Percentiles rank a stretch among this genome's conserved stretches.
Evolutionary conservation across 2,329 filamentous ascomycete genomes (phyloP).

Genomic region (Delphinella strobiligena): DNA sequence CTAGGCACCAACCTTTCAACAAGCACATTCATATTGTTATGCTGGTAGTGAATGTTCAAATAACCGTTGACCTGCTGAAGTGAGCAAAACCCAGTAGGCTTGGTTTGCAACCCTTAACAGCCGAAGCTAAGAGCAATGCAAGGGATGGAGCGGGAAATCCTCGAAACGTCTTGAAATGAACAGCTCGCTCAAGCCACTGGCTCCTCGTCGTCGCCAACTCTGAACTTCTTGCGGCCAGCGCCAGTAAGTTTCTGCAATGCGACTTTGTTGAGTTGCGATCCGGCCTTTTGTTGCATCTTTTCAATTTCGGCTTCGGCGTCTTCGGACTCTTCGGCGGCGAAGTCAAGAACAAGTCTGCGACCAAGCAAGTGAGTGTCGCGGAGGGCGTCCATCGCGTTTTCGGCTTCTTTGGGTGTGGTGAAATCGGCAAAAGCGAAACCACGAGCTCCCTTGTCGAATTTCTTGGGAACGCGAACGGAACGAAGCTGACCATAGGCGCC

Average conservation of each 20-base stretch:
- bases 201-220: conserved; percentile 59
- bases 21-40: neutral
- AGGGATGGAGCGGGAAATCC: conserved; percentile 7
- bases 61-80: conserved; percentile 3
- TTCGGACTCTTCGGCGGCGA: conserved; percentile 74
- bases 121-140: conserved; percentile 5
- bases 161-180: conserved; percentile 5
- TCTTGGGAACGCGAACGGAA: conserved; percentile 87
- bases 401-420: conserved; percentile 76
- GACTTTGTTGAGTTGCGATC: conserved; percentile 80
- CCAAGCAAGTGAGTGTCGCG: conserved; percentile 89
- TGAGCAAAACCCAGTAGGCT: conserved; percentile 8
- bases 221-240: conserved; percentile 76
- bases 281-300: conserved; percentile 94
- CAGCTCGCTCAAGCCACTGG: conserved; percentile 20
- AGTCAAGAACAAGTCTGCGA: conserved; percentile 79
- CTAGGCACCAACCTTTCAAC: conserved; percentile 3
- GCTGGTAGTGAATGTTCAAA: neutral
- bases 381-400: conserved; percentile 81
- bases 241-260: conserved; percentile 79
- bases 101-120: conserved; percentile 1
- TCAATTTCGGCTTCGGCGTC: conserved; percentile 93
- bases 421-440: conserved; percentile 98
- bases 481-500: conserved; percentile 84
- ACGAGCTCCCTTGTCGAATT: conserved; percentile 77